Conservation (phyloP, 2,329 filamentous ascomycete genomes). For the Diaporthe sp. region DNA sequence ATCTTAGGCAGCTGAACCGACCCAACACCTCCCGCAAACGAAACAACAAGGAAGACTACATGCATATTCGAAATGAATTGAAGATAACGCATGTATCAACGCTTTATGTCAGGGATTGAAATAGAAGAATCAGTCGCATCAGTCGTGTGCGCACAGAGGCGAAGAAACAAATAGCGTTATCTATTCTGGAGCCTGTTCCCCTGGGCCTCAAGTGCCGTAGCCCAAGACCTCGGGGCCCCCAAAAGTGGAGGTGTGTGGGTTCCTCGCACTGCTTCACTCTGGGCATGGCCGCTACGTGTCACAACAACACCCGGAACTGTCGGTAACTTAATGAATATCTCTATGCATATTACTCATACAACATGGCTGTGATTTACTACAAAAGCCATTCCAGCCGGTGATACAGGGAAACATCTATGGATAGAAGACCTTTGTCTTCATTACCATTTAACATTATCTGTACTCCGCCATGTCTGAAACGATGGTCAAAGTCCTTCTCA, state of each 20-base stretch:
- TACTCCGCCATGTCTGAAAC: neutral
- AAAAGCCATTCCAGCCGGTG: neutral
- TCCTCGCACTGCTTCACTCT: neutral
- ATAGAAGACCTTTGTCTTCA: neutral
- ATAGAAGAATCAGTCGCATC: no score
- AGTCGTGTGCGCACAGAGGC: no score
- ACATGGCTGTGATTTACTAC: neutral
- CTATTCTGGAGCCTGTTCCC: no score
- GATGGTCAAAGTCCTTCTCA: neutral
- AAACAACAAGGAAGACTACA: neutral
- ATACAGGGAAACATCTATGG: neutral
- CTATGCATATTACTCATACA: neutral
- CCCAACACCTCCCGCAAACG: neutral
- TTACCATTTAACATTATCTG: neutral
- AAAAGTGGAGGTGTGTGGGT: neutral
- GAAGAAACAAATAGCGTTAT: no score
- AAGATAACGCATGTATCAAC: neutral
- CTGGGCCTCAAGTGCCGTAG: no score
- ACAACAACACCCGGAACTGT: neutral
- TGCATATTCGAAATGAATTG: neutral
- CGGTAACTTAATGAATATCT: neutral
- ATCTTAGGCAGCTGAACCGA: neutral
- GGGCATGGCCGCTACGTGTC: no score
- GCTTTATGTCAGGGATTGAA: no score
- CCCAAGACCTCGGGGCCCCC: no score